Evolutionary conservation across 1,139 yeast species (phyloP), one percentile per base, ranked within the genome.

Genomic region (Pneumocystis murina): DNA sequence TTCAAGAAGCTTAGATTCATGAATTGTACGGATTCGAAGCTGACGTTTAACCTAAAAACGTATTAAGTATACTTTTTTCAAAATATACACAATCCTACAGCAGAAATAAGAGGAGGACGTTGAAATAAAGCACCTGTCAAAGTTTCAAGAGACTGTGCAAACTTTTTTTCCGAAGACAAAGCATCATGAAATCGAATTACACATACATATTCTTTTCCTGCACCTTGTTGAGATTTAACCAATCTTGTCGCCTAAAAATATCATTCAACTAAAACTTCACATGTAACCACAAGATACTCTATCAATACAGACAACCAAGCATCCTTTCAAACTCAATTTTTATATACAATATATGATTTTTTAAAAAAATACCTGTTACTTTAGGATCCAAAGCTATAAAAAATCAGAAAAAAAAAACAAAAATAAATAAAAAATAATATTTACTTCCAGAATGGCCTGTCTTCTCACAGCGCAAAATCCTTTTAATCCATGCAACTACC

Each of bases 121-220:
- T 92, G 98, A 83, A 92, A 92, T 71, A 92, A 81, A 68, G 98
- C 98, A 80, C 98, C 98, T 66, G 98, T 92, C 74, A 92, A 82
- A 76, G 90, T 89, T 78, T 92, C 98, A 71, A 92, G 81, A 17
- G 89, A 80, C 73, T 95, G 86, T 64, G 85, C 90, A 77, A 92
- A 80, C 69, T 89, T 96, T 77, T 90, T 89, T 72, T 87, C 92
- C 70, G 90, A 96, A 70, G 87, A 84, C 69, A 92, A 81, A 69
- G 91, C 90, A 69, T 91, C 97, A 76, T 92, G 98, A 72, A 92
- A 82, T 80, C 97, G 84, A 66, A 88, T 95, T 71, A 92, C 90
- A 80, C 98, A 92, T 66, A 92, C 98, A 79, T 92, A 92, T 83
- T 92, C 98, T 77, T 92, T 92, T 82, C 98, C 98, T 63, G 98